Base-by-base conservation (phyloP, 768 basidiomycete genomes). In the Tephrocybe sp. region DNA sequence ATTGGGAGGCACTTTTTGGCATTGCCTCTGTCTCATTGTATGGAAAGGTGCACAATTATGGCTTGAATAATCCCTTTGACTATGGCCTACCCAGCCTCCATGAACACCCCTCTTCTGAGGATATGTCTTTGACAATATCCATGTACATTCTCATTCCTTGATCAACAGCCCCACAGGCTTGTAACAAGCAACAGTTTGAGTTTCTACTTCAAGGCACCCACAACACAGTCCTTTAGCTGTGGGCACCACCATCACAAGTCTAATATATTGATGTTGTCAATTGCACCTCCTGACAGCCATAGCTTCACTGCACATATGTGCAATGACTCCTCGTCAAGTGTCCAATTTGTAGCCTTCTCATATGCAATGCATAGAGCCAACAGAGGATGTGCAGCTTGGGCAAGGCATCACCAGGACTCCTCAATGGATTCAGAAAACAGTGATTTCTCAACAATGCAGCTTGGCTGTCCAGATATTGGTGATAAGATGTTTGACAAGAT, bases 401-500 rank as follows among this genome's bases (percentile, higher is more conserved):
- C 77, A 4, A 75, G 73, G 25, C 84, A 86, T 52, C 73, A 70
- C 3, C 75, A 75, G 13, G 78, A 86, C 22, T 57, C 64, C 27
- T 89, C 87, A 0, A 61, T 77, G 1, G 89, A 91, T 53, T 91
- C 89, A 0, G 64, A 81, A 25, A 65, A 75, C 60, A 90, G 86
- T 56, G 83, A 87, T 38, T 79, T 78, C 53, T 83, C 86, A 9
- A 72, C 67, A 3, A 65, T 72, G 55, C 70, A 77, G n/a, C 64
- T 87, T 0, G 82, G 76, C 1, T 77, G 89, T 9, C 90, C 90
- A 1, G 87, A 83, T 2, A 63, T 92, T 3, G 89, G 90, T 1
- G 90, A 92, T 65, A 92, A 91, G 76, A 92, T 92, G 90, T 87
- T 92, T 54, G 83, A 87, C 30, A 82, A 74, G 11, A 24, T 36